Evolutionary conservation across 805 yeast species (phyloP).

Genomic region (Lipomyces starkeyi): DNA sequence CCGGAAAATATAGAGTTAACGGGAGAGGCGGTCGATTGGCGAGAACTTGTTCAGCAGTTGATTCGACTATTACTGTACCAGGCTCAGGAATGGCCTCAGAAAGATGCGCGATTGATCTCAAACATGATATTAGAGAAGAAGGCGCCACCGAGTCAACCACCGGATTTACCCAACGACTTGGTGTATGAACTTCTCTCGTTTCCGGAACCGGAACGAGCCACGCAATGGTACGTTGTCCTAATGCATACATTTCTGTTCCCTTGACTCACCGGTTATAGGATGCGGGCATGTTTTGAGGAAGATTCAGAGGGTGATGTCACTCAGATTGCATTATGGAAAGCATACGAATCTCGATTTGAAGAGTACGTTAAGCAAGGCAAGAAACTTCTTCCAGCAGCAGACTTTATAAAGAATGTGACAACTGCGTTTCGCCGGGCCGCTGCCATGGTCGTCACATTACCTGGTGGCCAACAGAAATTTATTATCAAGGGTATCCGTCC

Average conservation of each 20-base stretch:
- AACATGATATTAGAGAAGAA: constrained; percentile 56
- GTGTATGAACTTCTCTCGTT: constrained; percentile 65
- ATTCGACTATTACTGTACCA: constrained; percentile 38
- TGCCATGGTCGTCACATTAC: constrained; percentile 85
- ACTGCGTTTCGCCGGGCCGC: constrained; percentile 76
- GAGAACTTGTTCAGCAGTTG: constrained; percentile 47
- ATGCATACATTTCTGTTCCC: background rate
- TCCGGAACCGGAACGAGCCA: constrained; percentile 88
- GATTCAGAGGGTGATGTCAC: constrained; percentile 82
- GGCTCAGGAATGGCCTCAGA: constrained; percentile 26
- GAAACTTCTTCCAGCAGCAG: constrained; percentile 88
- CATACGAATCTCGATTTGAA: constrained; percentile 87
- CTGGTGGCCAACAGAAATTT: constrained; percentile 74
- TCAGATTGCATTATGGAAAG: constrained; percentile 93
- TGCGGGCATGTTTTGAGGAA: constrained; percentile 88
- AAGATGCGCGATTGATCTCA: constrained; percentile 50
- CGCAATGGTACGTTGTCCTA: constrained; percentile 64
- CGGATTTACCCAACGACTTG: constrained; percentile 61
- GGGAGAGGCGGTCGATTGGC: constrained; percentile 55
- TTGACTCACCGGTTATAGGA: constrained; percentile 39
- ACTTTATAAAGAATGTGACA: constrained; percentile 92
- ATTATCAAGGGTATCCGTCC: constrained; percentile 96
- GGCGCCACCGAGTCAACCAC: constrained; percentile 70
- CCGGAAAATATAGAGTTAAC: constrained; percentile 60
- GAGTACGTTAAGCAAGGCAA: constrained; percentile 59